Percentiles rank a stretch among this genome's conserved stretches.
Evolutionary conservation across 2,329 filamentous ascomycete species (phyloP).

Genomic region (Calonectria crousiana): DNA sequence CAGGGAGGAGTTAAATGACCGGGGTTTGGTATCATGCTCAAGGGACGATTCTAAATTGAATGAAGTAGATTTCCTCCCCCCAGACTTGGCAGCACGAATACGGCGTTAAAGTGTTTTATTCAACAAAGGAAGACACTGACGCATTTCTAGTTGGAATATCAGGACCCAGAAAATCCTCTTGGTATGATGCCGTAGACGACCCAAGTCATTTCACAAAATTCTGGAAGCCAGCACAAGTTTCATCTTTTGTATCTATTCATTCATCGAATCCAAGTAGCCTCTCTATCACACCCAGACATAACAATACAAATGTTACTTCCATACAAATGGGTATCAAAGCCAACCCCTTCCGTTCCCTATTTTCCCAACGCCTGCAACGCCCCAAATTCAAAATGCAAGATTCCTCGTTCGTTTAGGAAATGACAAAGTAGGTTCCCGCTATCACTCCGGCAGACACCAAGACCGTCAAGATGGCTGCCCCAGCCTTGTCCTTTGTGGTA

Average conservation of each 20-base stretch:
- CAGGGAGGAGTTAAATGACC: neutral
- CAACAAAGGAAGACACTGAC: no score
- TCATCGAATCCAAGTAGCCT: no score
- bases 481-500: conserved; percentile 63
- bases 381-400: neutral
- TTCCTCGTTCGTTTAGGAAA: neutral
- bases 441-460: conserved; percentile 62
- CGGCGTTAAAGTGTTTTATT: no score
- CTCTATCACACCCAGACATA: neutral
- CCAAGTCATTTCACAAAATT: no score
- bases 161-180: no score
- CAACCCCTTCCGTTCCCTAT: neutral
- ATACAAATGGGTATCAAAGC: conserved; percentile 2
- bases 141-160: no score
- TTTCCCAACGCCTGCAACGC: neutral
- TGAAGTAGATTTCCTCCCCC: neutral
- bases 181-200: no score
- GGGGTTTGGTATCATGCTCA: neutral
- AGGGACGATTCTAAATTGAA: neutral
- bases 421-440: conserved; percentile 61
- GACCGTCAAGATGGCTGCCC: conserved; percentile 68
- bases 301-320: neutral
- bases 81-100: no score
- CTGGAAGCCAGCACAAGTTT: no score
- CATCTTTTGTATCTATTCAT: no score